Evolutionary conservation across 1,284 basidiomycete genomes (phyloP), one percentile per base, ranked within the genome.

Genomic region (Wallemia ichthyophaga): DNA sequence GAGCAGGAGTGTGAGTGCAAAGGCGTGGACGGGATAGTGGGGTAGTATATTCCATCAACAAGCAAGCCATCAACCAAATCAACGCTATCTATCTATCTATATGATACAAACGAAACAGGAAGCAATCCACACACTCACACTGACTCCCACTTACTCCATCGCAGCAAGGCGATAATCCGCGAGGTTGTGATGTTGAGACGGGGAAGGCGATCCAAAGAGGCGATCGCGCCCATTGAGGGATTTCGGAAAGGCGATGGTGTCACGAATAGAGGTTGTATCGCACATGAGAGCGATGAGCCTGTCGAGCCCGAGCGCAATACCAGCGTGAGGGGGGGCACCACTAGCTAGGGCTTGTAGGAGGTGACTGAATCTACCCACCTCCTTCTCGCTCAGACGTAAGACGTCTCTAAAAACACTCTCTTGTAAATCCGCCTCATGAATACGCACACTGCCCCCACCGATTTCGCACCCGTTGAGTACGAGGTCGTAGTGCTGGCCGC

Each of bases 231-330:
- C 89, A 55, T 73, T 76, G 24, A 78, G 78, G 5, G 83, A 83
- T 73, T 95, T 95, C 2, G 89, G 89, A 73, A 95, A 95, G 9
- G 89, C 89, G 64, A 95, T 94, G 63, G 95, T 89, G 67, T 95
- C 89, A 61, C 87, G 76, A 64, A 95, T 95, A 26, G 82, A 83
- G 61, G 78, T 75, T 0, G 85, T 77, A 62, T 80, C 78, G 72
- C 85, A 88, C 1, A 95, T 75, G 63, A 92, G 86, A 19, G 87
- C 77, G 77, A 94, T 82, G 62, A 95, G 73, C 37, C 89, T 78
- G 73, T 95, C 91, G 64, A 95, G 86, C 32, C 91, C 86, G 60
- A 92, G 73, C 0, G 89, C 89, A 60, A 95, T 84, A 53, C 89
- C 89, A n/a, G 83, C 89, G 70, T 96, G 89, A 62, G 89, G 89